These are phyloP conservation scores for Laetiporus sulphureus DNA, from an alignment of 1,284 basidiomycete species.

Conservation along the genomic window DNA sequence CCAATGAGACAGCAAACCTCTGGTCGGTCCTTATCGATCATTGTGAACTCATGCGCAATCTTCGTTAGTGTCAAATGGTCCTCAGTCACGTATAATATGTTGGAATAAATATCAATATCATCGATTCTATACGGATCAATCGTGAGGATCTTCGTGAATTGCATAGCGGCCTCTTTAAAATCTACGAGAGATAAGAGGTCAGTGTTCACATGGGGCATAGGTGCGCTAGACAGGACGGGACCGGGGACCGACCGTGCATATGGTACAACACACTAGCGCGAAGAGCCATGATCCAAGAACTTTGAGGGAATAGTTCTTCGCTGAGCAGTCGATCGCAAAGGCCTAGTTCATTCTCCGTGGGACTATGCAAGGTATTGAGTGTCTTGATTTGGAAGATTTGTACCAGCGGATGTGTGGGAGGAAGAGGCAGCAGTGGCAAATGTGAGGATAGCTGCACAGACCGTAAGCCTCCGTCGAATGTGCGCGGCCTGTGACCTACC, in stretches of 20 bases:
- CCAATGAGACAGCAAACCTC: constrained; percentile 95
- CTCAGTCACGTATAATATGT: constrained; percentile 94
- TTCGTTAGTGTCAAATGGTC: constrained; percentile 85
- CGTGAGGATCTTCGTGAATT: constrained; percentile 78
- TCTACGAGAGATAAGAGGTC: constrained; percentile 40
- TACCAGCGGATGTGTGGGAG: constrained; percentile 65
- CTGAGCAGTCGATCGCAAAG: constrained; percentile 74
- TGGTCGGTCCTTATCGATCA: constrained; percentile 84
- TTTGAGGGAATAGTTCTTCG: constrained; percentile 73
- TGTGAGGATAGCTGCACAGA: constrained; percentile 52
- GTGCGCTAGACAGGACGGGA: not conserved
- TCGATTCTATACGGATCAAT: constrained; percentile 90
- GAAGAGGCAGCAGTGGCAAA: constrained; percentile 57
- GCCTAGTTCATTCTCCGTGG: constrained; percentile 74
- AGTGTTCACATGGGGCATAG: not conserved
- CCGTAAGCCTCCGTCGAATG: constrained; percentile 3
- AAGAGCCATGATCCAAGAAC: constrained; percentile 82
- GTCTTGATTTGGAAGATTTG: constrained; percentile 89
- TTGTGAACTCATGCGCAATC: constrained; percentile 87
- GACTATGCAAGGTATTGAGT: constrained; percentile 84
- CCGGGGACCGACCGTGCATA: constrained; percentile 50
- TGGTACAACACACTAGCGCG: constrained; percentile 87
- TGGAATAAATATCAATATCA: constrained; percentile 94
- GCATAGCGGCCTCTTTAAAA: constrained; percentile 75
- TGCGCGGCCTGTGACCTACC: constrained; percentile 36